A percentile compares a stretch with the other conserved stretches of the same genome.
phyloP scores from a whole-genome alignment of 768 basidiomycete genomes.

The Tylopilus sp. region DNA sequence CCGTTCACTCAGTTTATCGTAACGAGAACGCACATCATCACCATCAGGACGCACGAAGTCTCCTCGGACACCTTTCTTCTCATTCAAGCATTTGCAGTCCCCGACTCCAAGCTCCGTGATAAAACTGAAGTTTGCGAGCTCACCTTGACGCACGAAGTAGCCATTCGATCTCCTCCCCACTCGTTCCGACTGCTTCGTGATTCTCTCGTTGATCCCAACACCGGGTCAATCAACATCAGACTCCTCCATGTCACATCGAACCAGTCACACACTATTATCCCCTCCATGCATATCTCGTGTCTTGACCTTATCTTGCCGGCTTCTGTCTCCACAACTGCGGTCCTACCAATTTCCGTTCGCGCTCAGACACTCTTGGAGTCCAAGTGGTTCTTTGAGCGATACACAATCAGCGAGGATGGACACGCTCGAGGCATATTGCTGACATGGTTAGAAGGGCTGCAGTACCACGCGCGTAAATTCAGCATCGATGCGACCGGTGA shows the following conservation, averaged over 20 bases:
- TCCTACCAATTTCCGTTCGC: not conserved
- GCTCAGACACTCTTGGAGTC: not conserved
- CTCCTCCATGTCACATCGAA: not conserved
- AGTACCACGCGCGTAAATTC: not conserved
- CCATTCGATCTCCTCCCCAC: not conserved
- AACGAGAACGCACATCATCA: not conserved
- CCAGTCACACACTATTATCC: too few relatives aligned
- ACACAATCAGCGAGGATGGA: not conserved
- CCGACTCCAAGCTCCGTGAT: not conserved
- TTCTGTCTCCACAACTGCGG: not conserved
- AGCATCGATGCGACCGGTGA: not conserved
- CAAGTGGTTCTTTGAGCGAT: not conserved
- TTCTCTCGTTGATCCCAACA: not conserved
- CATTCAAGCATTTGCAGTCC: not conserved
- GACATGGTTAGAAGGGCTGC: not conserved
- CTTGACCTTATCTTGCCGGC: not conserved
- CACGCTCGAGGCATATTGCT: not conserved
- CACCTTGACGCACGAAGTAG: not conserved
- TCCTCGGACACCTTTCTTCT: not conserved
- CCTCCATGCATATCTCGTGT: not conserved
- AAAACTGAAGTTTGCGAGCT: not conserved
- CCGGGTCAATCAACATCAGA: not conserved
- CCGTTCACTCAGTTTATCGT: not conserved
- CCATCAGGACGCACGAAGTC: not conserved
- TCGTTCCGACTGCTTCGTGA: not conserved